Evolutionary conservation across 495 filamentous ascomycete species (phyloP), one percentile per base, ranked within the genome.

Genomic region (Neurospora tetrasperma): DNA sequence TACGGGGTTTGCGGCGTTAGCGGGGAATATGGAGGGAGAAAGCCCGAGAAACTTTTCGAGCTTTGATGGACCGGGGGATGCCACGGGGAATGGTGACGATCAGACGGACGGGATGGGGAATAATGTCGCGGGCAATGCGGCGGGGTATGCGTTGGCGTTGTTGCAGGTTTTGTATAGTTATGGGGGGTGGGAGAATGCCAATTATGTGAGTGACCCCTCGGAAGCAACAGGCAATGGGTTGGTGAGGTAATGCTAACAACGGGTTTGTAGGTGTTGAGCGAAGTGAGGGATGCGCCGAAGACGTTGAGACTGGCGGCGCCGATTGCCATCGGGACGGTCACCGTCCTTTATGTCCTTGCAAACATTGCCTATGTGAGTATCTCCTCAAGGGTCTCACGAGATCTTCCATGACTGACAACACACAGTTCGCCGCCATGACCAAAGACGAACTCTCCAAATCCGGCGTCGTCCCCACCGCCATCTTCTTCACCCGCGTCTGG

Each of bases 81-180:
- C 54, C 27, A 35, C 10, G 42, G 42, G 66, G 10, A 46, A 35
- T 62, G 54, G 27, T 16, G 12, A 35, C 14, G 74, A 69, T 9
- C 5, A 27, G 20, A 54, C 48, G 48, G 48, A 75, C 39, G 7
- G 62, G 7, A 68, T 54, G 69, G 46, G 42, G 14, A 68, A 46
- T 18, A 42, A 71, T 41, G 38, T 74, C 0, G 68, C 75, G 3
- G 69, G 73, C 3, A 62, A 71, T 3, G 76, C 79, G 0, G 78
- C 80, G 4, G 86, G 86, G 14, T 89, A 88, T 74, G 84, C 85
- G 10, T 82, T 88, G 42, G 86, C 88, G 2, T 73, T 90, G 44
- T 86, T 88, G 73, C 89, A 90, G 72, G 86, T 90, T 69, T 85
- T 90, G 42, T 90, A 86, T 82, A 84, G 84, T 7, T 90, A 88